phyloP scores from a whole-genome alignment of 208 protist species.

The Lotmaria passim region DNA sequence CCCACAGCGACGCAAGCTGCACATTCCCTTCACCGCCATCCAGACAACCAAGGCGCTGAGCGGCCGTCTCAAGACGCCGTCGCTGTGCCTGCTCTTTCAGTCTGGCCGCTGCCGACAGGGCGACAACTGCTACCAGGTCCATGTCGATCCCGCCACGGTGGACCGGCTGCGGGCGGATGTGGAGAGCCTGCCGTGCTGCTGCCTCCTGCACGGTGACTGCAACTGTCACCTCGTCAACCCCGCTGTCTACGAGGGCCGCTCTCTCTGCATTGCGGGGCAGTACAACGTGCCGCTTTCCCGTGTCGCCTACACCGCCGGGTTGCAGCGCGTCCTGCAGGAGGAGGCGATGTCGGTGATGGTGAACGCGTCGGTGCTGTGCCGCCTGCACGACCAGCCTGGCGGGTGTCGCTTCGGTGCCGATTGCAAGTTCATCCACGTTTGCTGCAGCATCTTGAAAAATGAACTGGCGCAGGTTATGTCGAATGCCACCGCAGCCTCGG shows the following conservation, averaged over 20 bases:
- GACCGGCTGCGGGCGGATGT: constrained; percentile 55
- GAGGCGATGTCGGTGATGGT: constrained; percentile 20
- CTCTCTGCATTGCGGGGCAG: constrained; percentile 29
- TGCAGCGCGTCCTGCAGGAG: constrained; percentile 57
- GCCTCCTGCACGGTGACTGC: constrained; percentile 71
- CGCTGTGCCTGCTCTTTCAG: constrained; percentile 79
- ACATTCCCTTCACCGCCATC: constrained; percentile 58
- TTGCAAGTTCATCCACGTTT: constrained; percentile 87
- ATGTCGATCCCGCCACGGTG: constrained; percentile 59
- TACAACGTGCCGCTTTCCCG: constrained; percentile 47
- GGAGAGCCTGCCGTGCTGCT: constrained; percentile 72
- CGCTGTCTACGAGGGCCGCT: constrained; percentile 25
- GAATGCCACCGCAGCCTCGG: constrained; percentile 1
- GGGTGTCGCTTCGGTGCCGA: constrained; percentile 81
- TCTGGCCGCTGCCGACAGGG: constrained; percentile 70
- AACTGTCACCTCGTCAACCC: constrained; percentile 35
- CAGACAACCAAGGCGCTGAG: constrained; percentile 62
- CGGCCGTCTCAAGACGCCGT: constrained; percentile 60
- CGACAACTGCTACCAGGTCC: constrained; percentile 81
- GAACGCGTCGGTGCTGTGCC: constrained; percentile 49
- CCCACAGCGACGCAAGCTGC: constrained; percentile 73
- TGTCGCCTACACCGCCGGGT: constrained; percentile 68
- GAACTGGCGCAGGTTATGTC: constrained; percentile 39
- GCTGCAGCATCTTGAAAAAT: constrained; percentile 51
- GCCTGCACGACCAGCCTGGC: constrained; percentile 58